These are phyloP conservation scores for Sclerotinia spermophila DNA, from an alignment of 2,329 filamentous ascomycete genomes.

Conservation along the genomic window DNA sequence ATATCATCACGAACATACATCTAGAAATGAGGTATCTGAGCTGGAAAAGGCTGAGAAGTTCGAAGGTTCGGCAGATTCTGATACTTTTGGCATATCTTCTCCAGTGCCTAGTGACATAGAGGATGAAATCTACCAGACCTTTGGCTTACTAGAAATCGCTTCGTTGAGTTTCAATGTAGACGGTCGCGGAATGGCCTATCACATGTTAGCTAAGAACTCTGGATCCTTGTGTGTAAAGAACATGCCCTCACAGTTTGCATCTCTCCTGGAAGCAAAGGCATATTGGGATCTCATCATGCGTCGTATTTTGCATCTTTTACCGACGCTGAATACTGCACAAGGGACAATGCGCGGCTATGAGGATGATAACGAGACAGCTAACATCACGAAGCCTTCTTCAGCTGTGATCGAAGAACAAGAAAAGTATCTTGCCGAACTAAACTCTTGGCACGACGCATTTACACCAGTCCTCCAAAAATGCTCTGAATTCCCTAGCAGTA, in stretches of 20 bases:
- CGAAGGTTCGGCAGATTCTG: background rate
- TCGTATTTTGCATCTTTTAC: constrained; percentile 8
- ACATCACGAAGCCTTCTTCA: background rate
- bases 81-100: constrained; percentile 7
- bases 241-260: background rate
- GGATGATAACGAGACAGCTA: background rate
- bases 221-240: background rate
- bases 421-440: background rate
- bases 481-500: background rate
- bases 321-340: background rate
- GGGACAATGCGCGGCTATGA: background rate
- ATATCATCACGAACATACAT: background rate
- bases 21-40: background rate
- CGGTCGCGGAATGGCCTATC: background rate
- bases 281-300: constrained; percentile 11
- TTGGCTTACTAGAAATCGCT: background rate
- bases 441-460: constrained; percentile 3
- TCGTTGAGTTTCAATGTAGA: background rate
- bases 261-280: background rate
- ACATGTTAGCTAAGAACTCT: constrained; percentile 8
- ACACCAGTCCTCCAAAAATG: background rate
- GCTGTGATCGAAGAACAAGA: background rate
- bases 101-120: constrained; percentile 5
- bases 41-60: background rate
- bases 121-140: constrained; percentile 3